Conservation (phyloP, 768 basidiomycete species). For the Baorangia bicolor region DNA sequence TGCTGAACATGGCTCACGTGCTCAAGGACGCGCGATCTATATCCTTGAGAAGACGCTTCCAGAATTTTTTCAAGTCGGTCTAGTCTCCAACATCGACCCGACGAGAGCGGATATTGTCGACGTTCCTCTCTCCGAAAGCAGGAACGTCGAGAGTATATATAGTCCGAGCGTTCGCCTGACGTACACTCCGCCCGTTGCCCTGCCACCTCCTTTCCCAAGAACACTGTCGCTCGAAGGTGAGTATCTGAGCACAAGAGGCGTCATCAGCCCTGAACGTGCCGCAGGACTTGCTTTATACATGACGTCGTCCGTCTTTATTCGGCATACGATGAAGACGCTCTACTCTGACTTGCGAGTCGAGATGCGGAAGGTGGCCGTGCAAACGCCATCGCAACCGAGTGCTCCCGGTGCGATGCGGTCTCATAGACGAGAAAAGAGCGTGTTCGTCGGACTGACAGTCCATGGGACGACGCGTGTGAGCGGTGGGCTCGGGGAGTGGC, state of each 20-base stretch:
- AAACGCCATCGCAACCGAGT: conserved; percentile 3
- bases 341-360: conserved; percentile 64
- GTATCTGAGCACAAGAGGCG: conserved; percentile 3
- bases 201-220: conserved; percentile 69
- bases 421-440: conserved; percentile 51
- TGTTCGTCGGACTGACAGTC: conserved; percentile 55
- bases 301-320: conserved; percentile 64
- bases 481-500: conserved; percentile 64
- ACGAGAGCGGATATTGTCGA: conserved; percentile 33
- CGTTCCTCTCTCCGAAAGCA: conserved; percentile 27
- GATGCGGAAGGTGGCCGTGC: conserved; percentile 46
- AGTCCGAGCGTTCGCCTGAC: conserved; percentile 59
- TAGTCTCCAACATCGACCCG: conserved; percentile 56
- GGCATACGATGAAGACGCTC: conserved; percentile 73
- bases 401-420: background rate
- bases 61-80: conserved; percentile 66
- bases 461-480: conserved; percentile 63
- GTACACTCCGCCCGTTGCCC: conserved; percentile 65
- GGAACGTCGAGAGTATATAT: conserved; percentile 50
- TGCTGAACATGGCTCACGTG: background rate
- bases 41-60: conserved; percentile 69
- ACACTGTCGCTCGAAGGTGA: conserved; percentile 71
- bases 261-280: conserved; percentile 1
- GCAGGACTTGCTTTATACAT: conserved; percentile 72
- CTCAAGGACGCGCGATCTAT: conserved; percentile 66